Percentiles rank a stretch among this genome's conserved stretches.
These are phyloP conservation scores for Ettlia oleoabundans DNA, from an alignment of 139 green algal genomes.

Conservation along the genomic window DNA sequence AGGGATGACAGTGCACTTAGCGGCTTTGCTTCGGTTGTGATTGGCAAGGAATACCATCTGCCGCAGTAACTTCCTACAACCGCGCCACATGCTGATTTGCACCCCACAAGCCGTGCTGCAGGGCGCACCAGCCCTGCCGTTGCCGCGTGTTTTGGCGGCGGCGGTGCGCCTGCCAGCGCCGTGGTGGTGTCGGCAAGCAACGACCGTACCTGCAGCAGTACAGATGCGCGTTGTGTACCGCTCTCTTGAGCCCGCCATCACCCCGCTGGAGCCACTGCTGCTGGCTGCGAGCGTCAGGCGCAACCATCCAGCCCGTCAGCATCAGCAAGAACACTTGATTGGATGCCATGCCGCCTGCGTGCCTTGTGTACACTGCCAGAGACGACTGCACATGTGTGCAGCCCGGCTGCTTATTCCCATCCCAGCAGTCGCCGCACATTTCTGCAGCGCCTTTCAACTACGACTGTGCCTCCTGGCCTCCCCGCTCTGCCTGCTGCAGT, in stretches of 20 bases:
- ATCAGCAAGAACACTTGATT: not conserved
- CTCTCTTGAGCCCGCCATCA: not conserved
- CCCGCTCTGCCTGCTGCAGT: not conserved
- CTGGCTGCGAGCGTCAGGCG: not conserved
- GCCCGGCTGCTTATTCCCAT: not conserved
- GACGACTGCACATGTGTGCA: too few relatives aligned
- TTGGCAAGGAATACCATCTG: too few relatives aligned
- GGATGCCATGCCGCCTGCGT: not conserved
- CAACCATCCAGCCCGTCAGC: not conserved
- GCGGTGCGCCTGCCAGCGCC: not conserved
- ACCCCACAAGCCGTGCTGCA: not conserved
- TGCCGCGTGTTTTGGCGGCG: not conserved
- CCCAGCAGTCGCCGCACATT: too few relatives aligned
- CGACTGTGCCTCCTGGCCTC: not conserved
- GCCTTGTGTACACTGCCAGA: too few relatives aligned
- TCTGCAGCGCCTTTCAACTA: not conserved
- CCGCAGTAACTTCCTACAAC: too few relatives aligned
- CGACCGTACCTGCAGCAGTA: not conserved
- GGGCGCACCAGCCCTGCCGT: not conserved
- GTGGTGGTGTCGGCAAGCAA: not conserved
- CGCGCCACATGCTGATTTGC: too few relatives aligned
- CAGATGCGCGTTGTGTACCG: not conserved
- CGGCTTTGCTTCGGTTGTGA: too few relatives aligned
- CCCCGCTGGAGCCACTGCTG: slow-evolving; percentile 10
- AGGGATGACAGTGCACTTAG: too few relatives aligned